These are phyloP conservation scores for Ustilago loliicola DNA, from an alignment of 1,284 basidiomycete species.

Conservation along the genomic window DNA sequence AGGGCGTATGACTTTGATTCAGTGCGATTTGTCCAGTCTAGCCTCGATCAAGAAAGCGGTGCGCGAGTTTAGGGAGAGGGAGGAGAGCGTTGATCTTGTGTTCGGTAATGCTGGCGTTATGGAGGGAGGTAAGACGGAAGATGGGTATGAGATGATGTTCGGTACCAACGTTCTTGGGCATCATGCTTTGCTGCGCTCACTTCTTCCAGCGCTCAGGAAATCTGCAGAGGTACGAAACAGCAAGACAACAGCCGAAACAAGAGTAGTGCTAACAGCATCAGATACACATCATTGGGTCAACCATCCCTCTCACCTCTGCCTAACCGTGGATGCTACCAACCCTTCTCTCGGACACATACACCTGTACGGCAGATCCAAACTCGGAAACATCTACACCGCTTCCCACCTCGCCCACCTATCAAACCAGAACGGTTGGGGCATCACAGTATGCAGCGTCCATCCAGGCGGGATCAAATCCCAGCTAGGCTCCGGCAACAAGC, in stretches of 20 bases:
- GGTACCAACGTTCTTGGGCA: constrained; percentile 59
- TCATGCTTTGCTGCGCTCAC: constrained; percentile 49
- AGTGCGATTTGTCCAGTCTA: constrained; percentile 54
- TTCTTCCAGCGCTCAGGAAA: constrained; percentile 41
- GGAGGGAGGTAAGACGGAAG: constrained; percentile 27
- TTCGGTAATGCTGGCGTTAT: constrained; percentile 59
- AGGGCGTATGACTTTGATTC: constrained; percentile 40
- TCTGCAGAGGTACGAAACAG: constrained; percentile 13
- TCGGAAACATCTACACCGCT: constrained; percentile 50
- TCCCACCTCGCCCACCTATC: constrained; percentile 30
- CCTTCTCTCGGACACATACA: constrained; percentile 21
- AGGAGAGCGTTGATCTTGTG: constrained; percentile 50
- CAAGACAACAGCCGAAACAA: constrained; percentile 14
- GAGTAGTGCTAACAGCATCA: constrained; percentile 53
- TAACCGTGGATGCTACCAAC: constrained; percentile 14
- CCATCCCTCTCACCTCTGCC: constrained; percentile 17
- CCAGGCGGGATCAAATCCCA: constrained; percentile 50
- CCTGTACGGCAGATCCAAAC: constrained; percentile 53
- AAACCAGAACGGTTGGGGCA: constrained; percentile 18
- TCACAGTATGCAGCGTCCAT: constrained; percentile 47
- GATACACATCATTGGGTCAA: constrained; percentile 44
- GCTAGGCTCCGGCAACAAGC: constrained; percentile 4
- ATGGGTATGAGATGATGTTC: constrained; percentile 59
- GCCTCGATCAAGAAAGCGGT: constrained; percentile 42
- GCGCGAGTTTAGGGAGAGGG: constrained; percentile 24